phyloP scores from a whole-genome alignment of 345 rosid genomes.

The Hibiscus mutabilis region DNA sequence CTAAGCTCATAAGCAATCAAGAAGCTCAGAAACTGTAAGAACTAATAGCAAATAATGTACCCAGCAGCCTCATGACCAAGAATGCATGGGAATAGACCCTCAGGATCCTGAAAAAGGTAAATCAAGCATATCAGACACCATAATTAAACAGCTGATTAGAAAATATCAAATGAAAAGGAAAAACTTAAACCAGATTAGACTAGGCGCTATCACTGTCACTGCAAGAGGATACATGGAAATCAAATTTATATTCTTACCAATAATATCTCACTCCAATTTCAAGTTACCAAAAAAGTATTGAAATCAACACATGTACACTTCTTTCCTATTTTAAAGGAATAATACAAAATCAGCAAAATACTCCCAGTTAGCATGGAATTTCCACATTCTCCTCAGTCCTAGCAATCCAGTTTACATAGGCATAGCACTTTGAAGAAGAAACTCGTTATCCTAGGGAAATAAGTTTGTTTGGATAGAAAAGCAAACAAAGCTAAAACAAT shows the following conservation, averaged over 20 bases:
- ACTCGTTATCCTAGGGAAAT: too few species aligned
- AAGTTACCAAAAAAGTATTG: background rate
- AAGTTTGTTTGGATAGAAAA: too few species aligned
- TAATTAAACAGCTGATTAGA: background rate
- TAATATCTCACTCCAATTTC: background rate
- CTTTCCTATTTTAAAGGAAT: background rate
- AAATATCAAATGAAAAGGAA: background rate
- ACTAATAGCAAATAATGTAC: conserved; percentile 29
- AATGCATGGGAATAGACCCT: conserved; percentile 92
- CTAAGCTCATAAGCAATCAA: background rate
- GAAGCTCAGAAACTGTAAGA: background rate
- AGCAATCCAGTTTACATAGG: too few species aligned
- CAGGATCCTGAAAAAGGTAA: conserved; percentile 64
- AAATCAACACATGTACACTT: background rate
- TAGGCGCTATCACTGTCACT: background rate
- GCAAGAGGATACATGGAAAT: background rate
- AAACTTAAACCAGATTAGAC: background rate
- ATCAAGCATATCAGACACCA: conserved; percentile 4
- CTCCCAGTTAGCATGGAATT: background rate
- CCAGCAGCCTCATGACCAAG: conserved; percentile 99
- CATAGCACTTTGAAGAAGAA: too few species aligned
- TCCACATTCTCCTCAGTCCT: background rate
- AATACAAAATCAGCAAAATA: background rate
- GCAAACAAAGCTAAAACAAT: background rate
- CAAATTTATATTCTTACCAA: background rate